phyloP scores from a whole-genome alignment of 1,284 basidiomycete genomes.

The Ustilago bromivora region DNA sequence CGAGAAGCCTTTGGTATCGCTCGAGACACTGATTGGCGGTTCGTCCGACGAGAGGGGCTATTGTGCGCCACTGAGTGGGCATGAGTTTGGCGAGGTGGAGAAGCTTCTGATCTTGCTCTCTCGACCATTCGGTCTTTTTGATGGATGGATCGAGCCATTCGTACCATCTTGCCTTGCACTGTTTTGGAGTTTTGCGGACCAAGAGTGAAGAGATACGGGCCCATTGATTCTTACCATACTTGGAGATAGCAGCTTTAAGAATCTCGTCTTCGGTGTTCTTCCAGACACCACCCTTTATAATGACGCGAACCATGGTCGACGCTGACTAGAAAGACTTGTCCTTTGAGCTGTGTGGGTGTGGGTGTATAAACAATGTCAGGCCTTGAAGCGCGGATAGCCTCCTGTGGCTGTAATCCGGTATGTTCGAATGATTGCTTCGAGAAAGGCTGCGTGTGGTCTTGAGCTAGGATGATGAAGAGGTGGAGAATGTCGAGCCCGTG shows the following conservation, averaged over 20 bases:
- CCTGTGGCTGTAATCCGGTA: neutral
- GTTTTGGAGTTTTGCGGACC: constrained; percentile 98
- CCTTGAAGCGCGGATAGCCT: neutral
- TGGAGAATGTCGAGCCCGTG: neutral
- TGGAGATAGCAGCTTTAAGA: constrained; percentile 69
- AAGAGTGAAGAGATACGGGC: constrained; percentile 97
- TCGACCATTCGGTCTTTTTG: constrained; percentile 92
- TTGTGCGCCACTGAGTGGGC: constrained; percentile 99
- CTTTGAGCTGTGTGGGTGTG: too few relatives aligned
- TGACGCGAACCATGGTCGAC: constrained; percentile 65
- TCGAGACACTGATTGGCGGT: constrained; percentile 98
- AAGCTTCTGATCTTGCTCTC: constrained; percentile 95
- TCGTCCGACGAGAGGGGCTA: constrained; percentile 98
- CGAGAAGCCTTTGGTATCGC: constrained; percentile 95
- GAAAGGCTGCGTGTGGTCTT: neutral
- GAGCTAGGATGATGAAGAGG: neutral
- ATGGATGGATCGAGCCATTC: constrained; percentile 99
- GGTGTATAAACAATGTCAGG: neutral
- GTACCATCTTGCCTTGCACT: constrained; percentile 98
- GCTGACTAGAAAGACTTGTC: neutral
- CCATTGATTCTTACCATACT: constrained; percentile 74
- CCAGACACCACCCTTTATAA: constrained; percentile 70
- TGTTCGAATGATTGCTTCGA: neutral
- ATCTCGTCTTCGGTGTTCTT: constrained; percentile 70
- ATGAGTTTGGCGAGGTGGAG: constrained; percentile 97